Base-by-base conservation (phyloP, 2,329 filamentous ascomycete species). In the Tolypocladium sp. region DNA sequence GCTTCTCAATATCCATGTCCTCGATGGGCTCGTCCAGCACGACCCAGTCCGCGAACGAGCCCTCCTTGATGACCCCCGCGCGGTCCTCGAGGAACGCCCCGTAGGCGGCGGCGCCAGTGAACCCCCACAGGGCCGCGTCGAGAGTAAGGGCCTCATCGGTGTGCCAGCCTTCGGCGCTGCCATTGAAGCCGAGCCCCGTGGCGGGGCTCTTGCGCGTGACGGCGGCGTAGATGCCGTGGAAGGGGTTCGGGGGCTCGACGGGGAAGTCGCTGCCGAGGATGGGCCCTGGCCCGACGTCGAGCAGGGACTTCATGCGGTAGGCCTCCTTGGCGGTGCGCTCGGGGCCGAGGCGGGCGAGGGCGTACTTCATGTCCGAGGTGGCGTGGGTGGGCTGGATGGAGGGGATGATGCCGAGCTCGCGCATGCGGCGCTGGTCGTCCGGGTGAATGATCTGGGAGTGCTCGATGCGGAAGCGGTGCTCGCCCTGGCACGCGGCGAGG, bases 361-460 rank as follows among this genome's bases (percentile, higher is more conserved):
- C 87, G 65, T 89, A 89, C 5, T 79, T 78, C 83, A 87, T 88
- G 69, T 90, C 87, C 9, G 84, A 87, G 3, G 87, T 90, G 27
- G 87, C 86, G 66, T 90, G 87, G 0, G 87, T 89, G 5, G 87
- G 87, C 66, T 90, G 87, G 58, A 90, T 84, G 2, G 84, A 88
- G 0, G 87, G 85, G 57, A 89, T 79, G 65, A 90, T 82, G 8
- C 83, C 83, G 5, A 88, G 70, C 5, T 76, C 72, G 57, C 74
- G 75, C 65, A 90, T 82, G 37, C 85, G 79, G 1, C 64, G 71
- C 68, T 88, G 87, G 70, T 90, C 87, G 59, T 78, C 75, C 4
- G 84, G 83, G 66, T 88, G 82, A 60, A 90, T 84, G 64, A 90
- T 89, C 65, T 90, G 87, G 0, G 86, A 73, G 72, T 90, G 87